A percentile compares a stretch with the other conserved stretches of the same genome.
phyloP scores from a whole-genome alignment of 139 green algal species.

The Chlamydomonas sphaeroides region DNA sequence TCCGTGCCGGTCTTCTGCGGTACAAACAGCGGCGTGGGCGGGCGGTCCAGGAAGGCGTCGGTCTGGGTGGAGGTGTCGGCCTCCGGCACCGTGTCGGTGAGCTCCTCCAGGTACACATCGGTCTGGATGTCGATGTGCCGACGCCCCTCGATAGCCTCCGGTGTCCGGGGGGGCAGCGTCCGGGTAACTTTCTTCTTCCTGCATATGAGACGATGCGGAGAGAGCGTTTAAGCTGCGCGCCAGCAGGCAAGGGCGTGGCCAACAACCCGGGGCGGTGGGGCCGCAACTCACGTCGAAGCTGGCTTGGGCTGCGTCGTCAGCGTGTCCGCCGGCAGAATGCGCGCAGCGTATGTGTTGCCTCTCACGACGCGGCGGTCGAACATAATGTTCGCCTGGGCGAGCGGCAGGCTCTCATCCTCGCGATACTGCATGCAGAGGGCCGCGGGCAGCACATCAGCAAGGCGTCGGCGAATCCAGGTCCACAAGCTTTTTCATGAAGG shows the following conservation, averaged over 20 bases:
- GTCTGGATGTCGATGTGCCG: constrained; percentile 89
- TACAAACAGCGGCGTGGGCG: constrained; percentile 83
- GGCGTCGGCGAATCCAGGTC: too few species aligned
- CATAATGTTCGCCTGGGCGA: constrained; percentile 81
- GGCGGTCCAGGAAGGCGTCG: constrained; percentile 85
- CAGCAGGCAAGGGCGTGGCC: too few species aligned
- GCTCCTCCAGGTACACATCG: constrained; percentile 86
- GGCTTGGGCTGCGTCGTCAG: constrained; percentile 33
- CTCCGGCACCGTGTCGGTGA: constrained; percentile 82
- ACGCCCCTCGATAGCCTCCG: constrained; percentile 80
- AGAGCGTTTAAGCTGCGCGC: too few species aligned
- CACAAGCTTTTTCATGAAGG: too few species aligned
- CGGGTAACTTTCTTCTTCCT: constrained; percentile 51
- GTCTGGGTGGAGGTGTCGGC: constrained; percentile 83
- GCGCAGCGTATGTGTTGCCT: constrained; percentile 87
- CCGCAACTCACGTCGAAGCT: constrained; percentile 17
- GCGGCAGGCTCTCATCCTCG: constrained; percentile 51
- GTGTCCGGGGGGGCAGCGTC: constrained; percentile 59
- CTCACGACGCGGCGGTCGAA: constrained; percentile 87
- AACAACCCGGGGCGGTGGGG: neutral
- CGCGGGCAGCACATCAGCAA: neutral
- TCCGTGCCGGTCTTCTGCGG: constrained; percentile 84
- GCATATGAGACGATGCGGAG: too few species aligned
- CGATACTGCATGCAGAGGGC: constrained; percentile 54
- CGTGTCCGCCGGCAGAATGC: constrained; percentile 72